phyloP scores from a whole-genome alignment of 352 stramenopile genomes.

The Phytophthora sojae region DNA sequence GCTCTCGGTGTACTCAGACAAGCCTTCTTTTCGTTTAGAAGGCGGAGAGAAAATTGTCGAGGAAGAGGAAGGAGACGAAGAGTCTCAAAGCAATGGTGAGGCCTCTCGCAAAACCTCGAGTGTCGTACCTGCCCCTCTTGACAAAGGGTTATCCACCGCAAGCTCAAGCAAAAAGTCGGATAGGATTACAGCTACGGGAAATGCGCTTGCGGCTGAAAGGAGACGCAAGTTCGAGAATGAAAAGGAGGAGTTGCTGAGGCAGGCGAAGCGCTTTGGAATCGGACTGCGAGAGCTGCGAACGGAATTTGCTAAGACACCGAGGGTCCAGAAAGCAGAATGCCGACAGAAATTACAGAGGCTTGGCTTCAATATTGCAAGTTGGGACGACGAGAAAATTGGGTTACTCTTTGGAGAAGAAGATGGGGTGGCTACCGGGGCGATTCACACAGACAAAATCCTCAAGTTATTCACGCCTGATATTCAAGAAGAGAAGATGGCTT shows the following conservation, averaged over 20 bases:
- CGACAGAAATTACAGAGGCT: conserved; percentile 66
- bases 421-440: conserved; percentile 36
- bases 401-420: conserved; percentile 67
- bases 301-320: conserved; percentile 66
- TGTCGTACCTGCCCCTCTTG: not conserved
- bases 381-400: conserved; percentile 79
- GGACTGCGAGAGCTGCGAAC: conserved; percentile 69
- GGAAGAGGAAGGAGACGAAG: conserved; percentile 78
- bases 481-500: conserved; percentile 77
- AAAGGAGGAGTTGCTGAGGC: conserved; percentile 73
- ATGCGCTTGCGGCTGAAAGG: conserved; percentile 48
- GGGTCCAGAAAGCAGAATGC: conserved; percentile 64
- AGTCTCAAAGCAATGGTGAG: conserved; percentile 15
- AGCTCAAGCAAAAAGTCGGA: conserved; percentile 50
- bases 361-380: conserved; percentile 71
- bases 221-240: conserved; percentile 72
- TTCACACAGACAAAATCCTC: conserved; percentile 61
- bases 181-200: conserved; percentile 39
- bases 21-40: conserved; percentile 71
- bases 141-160: conserved; percentile 18
- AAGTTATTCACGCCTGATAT: conserved; percentile 76
- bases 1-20: conserved; percentile 84
- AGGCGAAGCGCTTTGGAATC: conserved; percentile 72
- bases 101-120: conserved; percentile 14
- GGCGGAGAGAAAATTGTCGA: conserved; percentile 80